Evolutionary conservation across 2,329 filamentous ascomycete genomes (phyloP).

Genomic region (Xylaria sp.): DNA sequence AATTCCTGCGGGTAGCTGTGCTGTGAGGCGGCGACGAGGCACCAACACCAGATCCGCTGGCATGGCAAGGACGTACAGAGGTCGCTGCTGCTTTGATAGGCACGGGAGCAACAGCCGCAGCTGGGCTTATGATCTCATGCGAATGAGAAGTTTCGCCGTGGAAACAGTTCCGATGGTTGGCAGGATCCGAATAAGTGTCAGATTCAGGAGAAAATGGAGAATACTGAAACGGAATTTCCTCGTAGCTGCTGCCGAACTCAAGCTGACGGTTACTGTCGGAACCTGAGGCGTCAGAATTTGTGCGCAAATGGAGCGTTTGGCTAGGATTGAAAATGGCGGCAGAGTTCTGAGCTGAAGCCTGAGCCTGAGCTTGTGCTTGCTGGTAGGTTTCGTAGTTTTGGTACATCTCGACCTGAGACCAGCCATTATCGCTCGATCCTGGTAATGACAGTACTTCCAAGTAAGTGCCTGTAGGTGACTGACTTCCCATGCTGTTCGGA

Average conservation of each 20-base stretch:
- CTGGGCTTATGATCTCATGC: constrained; percentile 68
- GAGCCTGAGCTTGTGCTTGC: constrained; percentile 54
- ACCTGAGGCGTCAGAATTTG: constrained; percentile 82
- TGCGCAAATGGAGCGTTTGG: constrained; percentile 87
- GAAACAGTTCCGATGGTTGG: constrained; percentile 66
- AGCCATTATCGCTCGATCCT: constrained; percentile 86
- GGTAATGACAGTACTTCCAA: constrained; percentile 84
- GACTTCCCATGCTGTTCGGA: constrained; percentile 55
- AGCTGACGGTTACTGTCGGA: constrained; percentile 69
- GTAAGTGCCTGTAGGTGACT: constrained; percentile 79
- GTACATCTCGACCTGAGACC: constrained; percentile 80
- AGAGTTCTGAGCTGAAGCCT: constrained; percentile 58
- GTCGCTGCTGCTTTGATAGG: constrained; percentile 69
- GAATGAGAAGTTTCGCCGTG: constrained; percentile 60
- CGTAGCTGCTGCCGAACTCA: constrained; percentile 75
- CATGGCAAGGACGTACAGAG: constrained; percentile 64
- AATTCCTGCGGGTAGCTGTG: constrained; percentile 69
- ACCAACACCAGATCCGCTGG: constrained; percentile 65
- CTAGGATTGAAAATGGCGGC: constrained; percentile 87
- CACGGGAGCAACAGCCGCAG: constrained; percentile 70
- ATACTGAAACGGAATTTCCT: constrained; percentile 77
- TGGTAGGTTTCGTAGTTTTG: constrained; percentile 73
- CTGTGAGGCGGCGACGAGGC: constrained; percentile 63
- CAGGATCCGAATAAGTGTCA: constrained; percentile 71
- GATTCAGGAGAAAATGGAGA: constrained; percentile 85